These are phyloP conservation scores for Sarcomyxa edulis DNA, from an alignment of 768 basidiomycete genomes.

Conservation along the genomic window DNA sequence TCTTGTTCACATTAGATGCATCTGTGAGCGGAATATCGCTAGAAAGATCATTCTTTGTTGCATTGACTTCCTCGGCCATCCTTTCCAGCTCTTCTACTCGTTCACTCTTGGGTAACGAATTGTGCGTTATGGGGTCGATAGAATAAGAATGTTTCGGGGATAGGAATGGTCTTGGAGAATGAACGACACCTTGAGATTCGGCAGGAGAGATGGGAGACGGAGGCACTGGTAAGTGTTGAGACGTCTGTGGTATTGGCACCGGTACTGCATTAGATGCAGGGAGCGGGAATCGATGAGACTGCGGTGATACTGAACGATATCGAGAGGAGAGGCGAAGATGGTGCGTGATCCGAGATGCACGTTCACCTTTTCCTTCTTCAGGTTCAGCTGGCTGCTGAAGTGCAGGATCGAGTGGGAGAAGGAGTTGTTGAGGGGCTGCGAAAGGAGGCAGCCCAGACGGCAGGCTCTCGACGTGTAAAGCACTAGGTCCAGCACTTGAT, in stretches of 20 bases:
- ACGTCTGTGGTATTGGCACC: slow-evolving; percentile 3
- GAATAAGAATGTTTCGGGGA: slow-evolving; percentile 60
- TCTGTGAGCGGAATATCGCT: slow-evolving; percentile 24
- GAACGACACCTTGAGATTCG: slow-evolving; percentile 28
- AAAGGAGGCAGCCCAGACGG: slow-evolving; percentile 32
- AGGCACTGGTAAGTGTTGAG: slow-evolving; percentile 7
- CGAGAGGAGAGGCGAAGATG: slow-evolving; percentile 55
- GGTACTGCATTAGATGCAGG: slow-evolving; percentile 17
- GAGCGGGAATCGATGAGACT: slow-evolving; percentile 47
- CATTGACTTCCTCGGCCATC: slow-evolving; percentile 59
- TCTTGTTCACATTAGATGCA: slow-evolving; percentile 39
- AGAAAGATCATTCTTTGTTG: slow-evolving; percentile 29
- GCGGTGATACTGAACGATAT: slow-evolving; percentile 58
- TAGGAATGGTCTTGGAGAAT: slow-evolving; percentile 65
- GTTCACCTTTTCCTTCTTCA: slow-evolving; percentile 58
- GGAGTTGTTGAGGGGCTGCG: slow-evolving; percentile 20
- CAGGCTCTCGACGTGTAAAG: slow-evolving; percentile 21
- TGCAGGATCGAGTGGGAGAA: slow-evolving; percentile 19
- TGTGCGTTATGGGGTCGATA: slow-evolving; percentile 30
- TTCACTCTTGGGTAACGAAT: slow-evolving; percentile 41
- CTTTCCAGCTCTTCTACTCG: slow-evolving; percentile 67
- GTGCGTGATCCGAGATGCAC: slow-evolving; percentile 51
- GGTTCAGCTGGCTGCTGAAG: slow-evolving; percentile 24
- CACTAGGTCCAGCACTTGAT: slow-evolving; percentile 40
- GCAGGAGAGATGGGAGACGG: slow-evolving; percentile 15